These are phyloP conservation scores for Flaveria bidentis DNA, from an alignment of 129 eudicot genomes.

Conservation along the genomic window DNA sequence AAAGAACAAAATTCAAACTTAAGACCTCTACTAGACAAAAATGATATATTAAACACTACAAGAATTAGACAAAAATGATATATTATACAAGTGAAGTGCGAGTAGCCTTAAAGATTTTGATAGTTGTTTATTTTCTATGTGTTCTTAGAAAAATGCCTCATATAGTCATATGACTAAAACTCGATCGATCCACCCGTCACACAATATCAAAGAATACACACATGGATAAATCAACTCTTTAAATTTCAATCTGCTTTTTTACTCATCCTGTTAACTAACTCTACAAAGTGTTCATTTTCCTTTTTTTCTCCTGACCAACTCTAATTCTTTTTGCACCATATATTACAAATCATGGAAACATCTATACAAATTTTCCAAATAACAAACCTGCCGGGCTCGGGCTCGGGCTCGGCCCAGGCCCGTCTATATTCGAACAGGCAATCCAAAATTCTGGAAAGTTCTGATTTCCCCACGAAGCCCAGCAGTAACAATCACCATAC, in stretches of 20 bases:
- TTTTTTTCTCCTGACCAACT: constrained; percentile 29
- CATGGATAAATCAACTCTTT: neutral
- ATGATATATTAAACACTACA: too few species aligned
- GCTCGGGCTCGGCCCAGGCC: neutral
- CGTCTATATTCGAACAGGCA: constrained; percentile 66
- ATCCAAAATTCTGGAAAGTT: constrained; percentile 88
- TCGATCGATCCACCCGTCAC: neutral
- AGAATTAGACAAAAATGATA: too few species aligned
- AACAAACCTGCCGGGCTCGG: constrained; percentile 9
- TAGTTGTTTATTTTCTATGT: too few species aligned
- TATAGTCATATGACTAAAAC: too few species aligned
- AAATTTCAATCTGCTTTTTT: constrained; percentile 6
- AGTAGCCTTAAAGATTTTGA: too few species aligned
- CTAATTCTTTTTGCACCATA: constrained; percentile 36
- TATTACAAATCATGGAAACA: constrained; percentile 54
- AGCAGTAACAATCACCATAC: constrained; percentile 93
- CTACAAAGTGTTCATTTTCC: constrained; percentile 18
- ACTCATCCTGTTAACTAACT: neutral
- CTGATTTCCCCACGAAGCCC: constrained; percentile 84
- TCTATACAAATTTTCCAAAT: constrained; percentile 60
- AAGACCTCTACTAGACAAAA: too few species aligned
- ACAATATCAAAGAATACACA: neutral
- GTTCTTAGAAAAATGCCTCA: too few species aligned
- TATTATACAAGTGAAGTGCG: too few species aligned
- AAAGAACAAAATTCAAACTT: too few species aligned